Evolutionary conservation across 257 asterid species (phyloP).

Genomic region (Solanum piurae): DNA sequence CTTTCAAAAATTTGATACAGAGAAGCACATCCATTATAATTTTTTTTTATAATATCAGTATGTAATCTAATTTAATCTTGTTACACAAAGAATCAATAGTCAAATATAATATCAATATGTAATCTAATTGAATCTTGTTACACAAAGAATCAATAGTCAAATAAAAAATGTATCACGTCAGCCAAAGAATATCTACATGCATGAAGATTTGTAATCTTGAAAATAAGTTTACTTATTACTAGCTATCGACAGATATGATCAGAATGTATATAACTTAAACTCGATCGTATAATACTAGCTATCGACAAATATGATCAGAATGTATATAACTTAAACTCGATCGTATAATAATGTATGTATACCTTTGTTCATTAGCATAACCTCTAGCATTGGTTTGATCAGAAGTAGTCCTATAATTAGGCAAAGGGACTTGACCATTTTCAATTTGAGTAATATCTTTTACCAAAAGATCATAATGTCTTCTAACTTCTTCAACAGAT

Average conservation of each 20-base stretch:
- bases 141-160: background rate
- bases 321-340: background rate
- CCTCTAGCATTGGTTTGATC: conserved; percentile 7
- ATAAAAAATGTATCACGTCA: background rate
- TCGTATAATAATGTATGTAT: background rate
- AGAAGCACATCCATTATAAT: background rate
- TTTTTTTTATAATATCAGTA: no score
- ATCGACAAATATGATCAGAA: no score
- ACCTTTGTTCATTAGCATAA: conserved; percentile 24
- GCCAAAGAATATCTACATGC: background rate
- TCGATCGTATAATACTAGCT: background rate
- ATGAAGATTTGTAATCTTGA: background rate
- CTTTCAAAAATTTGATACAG: background rate
- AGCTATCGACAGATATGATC: background rate
- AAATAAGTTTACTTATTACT: background rate
- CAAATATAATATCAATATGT: background rate
- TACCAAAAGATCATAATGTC: conserved; percentile 27
- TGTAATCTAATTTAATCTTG: no score
- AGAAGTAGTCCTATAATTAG: conserved; percentile 16
- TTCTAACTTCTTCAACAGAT: conserved; percentile 31
- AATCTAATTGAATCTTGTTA: background rate
- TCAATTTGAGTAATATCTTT: conserved; percentile 31
- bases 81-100: background rate
- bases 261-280: no score
- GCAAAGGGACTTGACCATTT: conserved; percentile 21